Percentiles rank a stretch among this genome's conserved stretches.
phyloP scores from a whole-genome alignment of 441 rosid genomes.

The Melastoma candidum region DNA sequence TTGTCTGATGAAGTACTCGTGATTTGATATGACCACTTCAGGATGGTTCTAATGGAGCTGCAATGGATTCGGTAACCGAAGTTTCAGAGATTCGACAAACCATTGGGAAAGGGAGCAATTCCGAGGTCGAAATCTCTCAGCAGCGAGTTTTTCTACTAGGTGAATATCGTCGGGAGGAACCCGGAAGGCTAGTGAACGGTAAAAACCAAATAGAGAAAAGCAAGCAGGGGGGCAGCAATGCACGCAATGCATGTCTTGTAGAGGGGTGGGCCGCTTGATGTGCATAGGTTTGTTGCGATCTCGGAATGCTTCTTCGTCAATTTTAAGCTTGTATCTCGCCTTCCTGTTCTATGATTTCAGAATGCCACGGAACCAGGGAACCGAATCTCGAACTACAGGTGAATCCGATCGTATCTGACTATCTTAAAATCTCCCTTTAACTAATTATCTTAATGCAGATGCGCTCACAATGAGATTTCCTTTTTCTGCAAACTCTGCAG shows the following conservation, averaged over 20 bases:
- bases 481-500: conserved; percentile 28
- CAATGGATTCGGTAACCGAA: conserved; percentile 35
- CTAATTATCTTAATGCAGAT: neutral
- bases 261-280: conserved; percentile 75
- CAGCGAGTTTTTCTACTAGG: conserved; percentile 83
- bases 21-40: conserved; percentile 6
- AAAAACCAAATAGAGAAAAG: conserved; percentile 24
- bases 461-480: neutral
- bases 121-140: conserved; percentile 32
- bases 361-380: conserved; percentile 93
- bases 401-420: conserved; percentile 5
- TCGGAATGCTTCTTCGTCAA: neutral
- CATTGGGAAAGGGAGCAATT: conserved; percentile 28
- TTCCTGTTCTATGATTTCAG: conserved; percentile 30
- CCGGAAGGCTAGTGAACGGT: conserved; percentile 50
- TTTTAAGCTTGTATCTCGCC: neutral
- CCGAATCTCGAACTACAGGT: conserved; percentile 94
- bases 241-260: conserved; percentile 56
- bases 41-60: conserved; percentile 57
- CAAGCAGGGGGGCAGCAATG: conserved; percentile 16
- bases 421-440: neutral
- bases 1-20: neutral
- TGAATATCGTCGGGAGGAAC: conserved; percentile 94
- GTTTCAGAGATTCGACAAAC: conserved; percentile 38
- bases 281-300: conserved; percentile 36